A percentile compares a stretch with the other conserved stretches of the same genome.
These are phyloP conservation scores for Pseudogymnoascus sp. DNA, from an alignment of 2,329 filamentous ascomycete genomes.

Conservation along the genomic window DNA sequence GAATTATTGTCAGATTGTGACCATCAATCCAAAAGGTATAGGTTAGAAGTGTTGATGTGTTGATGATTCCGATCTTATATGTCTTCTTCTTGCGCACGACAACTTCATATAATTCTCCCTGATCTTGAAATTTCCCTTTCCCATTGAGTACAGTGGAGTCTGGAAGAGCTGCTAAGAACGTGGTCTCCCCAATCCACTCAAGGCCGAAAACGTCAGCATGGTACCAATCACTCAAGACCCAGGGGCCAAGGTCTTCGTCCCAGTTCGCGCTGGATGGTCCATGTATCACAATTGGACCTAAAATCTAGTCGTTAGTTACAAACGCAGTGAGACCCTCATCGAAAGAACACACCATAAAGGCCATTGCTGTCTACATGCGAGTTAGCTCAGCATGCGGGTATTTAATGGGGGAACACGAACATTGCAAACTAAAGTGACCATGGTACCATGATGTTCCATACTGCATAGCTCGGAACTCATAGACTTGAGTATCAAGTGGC, in stretches of 20 bases:
- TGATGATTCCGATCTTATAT: constrained; percentile 9
- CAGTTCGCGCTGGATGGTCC: constrained; percentile 52
- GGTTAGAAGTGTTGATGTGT: not conserved
- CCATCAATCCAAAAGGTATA: constrained; percentile 37
- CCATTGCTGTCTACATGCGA: no score
- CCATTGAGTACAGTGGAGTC: no score
- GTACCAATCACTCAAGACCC: constrained; percentile 30
- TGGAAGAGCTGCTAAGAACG: no score
- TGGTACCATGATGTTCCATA: constrained; percentile 53
- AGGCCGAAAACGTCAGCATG: constrained; percentile 17
- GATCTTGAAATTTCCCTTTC: no score
- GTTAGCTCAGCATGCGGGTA: no score
- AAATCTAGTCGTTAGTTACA: constrained; percentile 39
- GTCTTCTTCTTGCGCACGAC: not conserved
- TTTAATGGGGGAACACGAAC: no score
- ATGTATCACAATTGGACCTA: constrained; percentile 53
- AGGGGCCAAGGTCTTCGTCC: constrained; percentile 52
- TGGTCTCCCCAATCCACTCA: no score
- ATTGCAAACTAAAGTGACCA: constrained; percentile 39
- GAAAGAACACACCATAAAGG: no score
- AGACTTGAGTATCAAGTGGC: constrained; percentile 32
- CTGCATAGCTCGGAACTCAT: constrained; percentile 22
- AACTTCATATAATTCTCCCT: no score
- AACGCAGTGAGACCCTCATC: constrained; percentile 8
- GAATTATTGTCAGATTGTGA: constrained; percentile 50